Base-by-base conservation (phyloP, 257 asterid genomes). In the Henckelia pumila region DNA sequence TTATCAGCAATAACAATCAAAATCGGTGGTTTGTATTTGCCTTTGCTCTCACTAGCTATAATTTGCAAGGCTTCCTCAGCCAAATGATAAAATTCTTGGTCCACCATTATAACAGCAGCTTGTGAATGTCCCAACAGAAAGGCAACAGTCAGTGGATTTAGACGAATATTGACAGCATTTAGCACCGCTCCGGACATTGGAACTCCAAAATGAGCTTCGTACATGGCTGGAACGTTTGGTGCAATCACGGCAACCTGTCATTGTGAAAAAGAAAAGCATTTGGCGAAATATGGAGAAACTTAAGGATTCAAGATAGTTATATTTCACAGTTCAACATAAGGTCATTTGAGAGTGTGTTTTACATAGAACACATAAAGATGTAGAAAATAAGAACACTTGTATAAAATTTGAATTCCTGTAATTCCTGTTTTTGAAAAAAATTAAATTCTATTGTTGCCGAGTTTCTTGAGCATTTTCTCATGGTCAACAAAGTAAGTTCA, bases 121-220 rank as follows among this genome's bases (percentile, higher is more conserved):
- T 78, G 80, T 6, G 97, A 92, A 67, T 92, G 98, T 1, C 89
- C 95, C 64, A 89, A 71, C 32, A 89, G 96, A 76, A 92, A 92
- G 21, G 96, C 88, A 64, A 89, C 71, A 9, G 98, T 88, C 58
- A 79, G 82, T 13, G 96, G 95, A 26, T 92, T 92, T 6, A 92
- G 82, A 60, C 98, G 98, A 64, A 88, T 75, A 57, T 92, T 92
- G 71, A 92, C 97, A 19, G 98, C 95, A 33, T 92, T 92, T 52
- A 89, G 66, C 59, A 88, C 97, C 17, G 98, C 97, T 35, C 98
- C 98, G 1, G 97, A 85, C 97, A 92, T 92, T 17, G 98, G 98
- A 69, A 92, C 78, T 52, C 98, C 98, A 50, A 89, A 92, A 82
- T 92, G 97, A 67, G 91, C 89, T 79, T 92, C 98, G 16, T 81